Percentiles rank a stretch among this genome's conserved stretches.
These are phyloP conservation scores for Glaciozyma martinii DNA, from an alignment of 768 basidiomycete genomes.

Conservation along the genomic window DNA sequence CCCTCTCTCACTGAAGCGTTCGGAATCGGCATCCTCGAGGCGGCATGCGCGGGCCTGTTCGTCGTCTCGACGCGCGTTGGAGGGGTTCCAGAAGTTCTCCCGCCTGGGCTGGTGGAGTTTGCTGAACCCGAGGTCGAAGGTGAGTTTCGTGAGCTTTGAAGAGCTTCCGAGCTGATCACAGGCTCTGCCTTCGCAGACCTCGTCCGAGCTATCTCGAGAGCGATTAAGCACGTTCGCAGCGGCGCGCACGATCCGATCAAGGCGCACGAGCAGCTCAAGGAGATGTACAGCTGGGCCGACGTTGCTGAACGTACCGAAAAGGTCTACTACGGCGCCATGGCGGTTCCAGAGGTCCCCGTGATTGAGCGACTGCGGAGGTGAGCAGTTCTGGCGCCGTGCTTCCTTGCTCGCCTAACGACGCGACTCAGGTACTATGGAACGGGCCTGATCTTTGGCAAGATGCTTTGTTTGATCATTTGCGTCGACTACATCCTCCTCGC, in stretches of 20 bases:
- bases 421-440: constrained; percentile 55
- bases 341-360: constrained; percentile 56
- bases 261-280: constrained; percentile 68
- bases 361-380: constrained; percentile 69
- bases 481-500: constrained; percentile 83
- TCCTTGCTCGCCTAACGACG: background rate
- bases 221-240: constrained; percentile 57
- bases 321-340: constrained; percentile 66
- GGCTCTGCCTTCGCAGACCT: constrained; percentile 52
- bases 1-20: constrained; percentile 94
- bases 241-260: constrained; percentile 63
- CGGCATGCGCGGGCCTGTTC: constrained; percentile 86
- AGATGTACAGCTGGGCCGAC: constrained; percentile 78
- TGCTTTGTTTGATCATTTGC: constrained; percentile 76
- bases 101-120: constrained; percentile 89
- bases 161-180: background rate
- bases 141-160: constrained; percentile 39
- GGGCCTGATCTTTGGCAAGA: constrained; percentile 77
- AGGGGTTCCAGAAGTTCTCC: constrained; percentile 89
- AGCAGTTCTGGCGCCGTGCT: constrained; percentile 18
- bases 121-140: constrained; percentile 90
- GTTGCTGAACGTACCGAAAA: constrained; percentile 70
- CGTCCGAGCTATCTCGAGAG: constrained; percentile 69
- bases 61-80: constrained; percentile 91
- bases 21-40: constrained; percentile 94